Evolutionary conservation across 805 yeast species (phyloP), one percentile per base, ranked within the genome.

Genomic region (Lipomyces lipofer): DNA sequence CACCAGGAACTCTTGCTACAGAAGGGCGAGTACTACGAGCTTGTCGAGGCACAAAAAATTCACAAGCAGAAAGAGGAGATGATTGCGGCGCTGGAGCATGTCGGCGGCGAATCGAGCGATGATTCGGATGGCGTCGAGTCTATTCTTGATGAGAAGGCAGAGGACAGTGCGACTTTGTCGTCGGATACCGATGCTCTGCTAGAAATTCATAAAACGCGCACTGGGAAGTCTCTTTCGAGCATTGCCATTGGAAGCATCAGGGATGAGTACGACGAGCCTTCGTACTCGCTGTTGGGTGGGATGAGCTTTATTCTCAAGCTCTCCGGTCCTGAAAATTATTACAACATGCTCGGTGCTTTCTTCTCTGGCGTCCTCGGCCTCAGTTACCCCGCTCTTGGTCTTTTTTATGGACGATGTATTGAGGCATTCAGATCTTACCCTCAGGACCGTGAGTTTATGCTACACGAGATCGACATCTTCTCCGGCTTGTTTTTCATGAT

Each of bases 41-140:
- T 68, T 5, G 69, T 68, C n/a, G 56, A 65, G 59, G 63, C 70
- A 51, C 57, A 66, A 63, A 58, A 54, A n/a, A 38, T 66, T 12
- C 50, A 51, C 27, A 47, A 56, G 49, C 50, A 56, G 43, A 53
- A 52, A 24, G 58, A 53, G 24, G 58, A 53, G 35, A 45, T 53
- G 28, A 52, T 52, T 38, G 60, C 54, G n/a, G 53, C 51, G 15
- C 47, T 53, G 22, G 38, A 50, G 27, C 49, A 12, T 0, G 6
- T 33, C 10, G 22, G 19, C 25, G 38, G 24, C 24, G 24, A 15
- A 24, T 28, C 43, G 8, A 19, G 21, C 19, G 24, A 25, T 39
- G 35, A 47, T 13, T 40, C 49, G 10, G 49, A 45, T 30, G 32
- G 42, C 28, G 17, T 30, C 25, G 27, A 22, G 12, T 45, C 49